Evolutionary conservation across 129 eudicot genomes (phyloP), one percentile per base, ranked within the genome.

Genomic region (Lactuca saligna): DNA sequence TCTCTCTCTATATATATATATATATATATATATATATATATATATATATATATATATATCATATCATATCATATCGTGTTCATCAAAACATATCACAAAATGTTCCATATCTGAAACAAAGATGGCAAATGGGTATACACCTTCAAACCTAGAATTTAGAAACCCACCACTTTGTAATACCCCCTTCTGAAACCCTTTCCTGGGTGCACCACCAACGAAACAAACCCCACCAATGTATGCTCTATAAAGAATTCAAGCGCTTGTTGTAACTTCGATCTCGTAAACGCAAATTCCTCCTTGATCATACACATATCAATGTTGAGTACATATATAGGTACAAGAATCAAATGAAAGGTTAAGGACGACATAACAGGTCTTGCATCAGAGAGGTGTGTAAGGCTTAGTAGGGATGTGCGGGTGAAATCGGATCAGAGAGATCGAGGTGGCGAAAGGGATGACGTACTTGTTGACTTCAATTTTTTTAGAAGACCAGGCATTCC

Each of bases 371-470:
- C 98, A 92, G n/a, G 94, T 86, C 57, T 86, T 86, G 78, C 98
- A 92, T 0, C 89, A 82, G 38, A 88, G 91, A 11, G 98, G 96
- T 0, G 87, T 73, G 81, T 92, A 92, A 2, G 95, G 91, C 61
- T 86, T 87, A 34, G 86, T 82, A 51, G 82, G 89, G 16, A 91
- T 75, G 59, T 88, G 91, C 0, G 86, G 84, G 74, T 88, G 85
- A 0, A 91, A 81, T 2, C 89, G 94, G 84, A 91, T 84, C 84
- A 94, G 96, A 12, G 85, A 80, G 37, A 92, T 82, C 4, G 89
- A 86, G 17, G 95, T 95, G 13, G 98, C 95, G 20, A 92, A 82
- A 0, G 98, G 98, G 79, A 92, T 84, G 71, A 88, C 91, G 82
- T 89, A 86, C 75, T 92, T 92, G 63, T 82, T 69, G 3, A 89